Conservation (phyloP, 2,329 filamentous ascomycete genomes). For the Xylaria sp. region DNA sequence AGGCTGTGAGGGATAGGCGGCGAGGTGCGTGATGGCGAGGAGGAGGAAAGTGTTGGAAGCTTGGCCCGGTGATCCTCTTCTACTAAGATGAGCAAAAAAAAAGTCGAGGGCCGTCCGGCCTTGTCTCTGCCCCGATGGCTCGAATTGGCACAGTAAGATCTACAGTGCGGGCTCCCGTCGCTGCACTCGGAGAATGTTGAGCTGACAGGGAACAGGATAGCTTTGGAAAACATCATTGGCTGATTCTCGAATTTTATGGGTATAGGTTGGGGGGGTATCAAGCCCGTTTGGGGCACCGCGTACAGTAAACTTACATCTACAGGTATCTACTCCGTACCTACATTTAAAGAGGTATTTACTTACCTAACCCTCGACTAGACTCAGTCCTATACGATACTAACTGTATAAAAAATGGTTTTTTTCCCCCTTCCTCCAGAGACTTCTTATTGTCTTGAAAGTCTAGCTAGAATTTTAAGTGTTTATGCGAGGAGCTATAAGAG, state of each 20-base stretch:
- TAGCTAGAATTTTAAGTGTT: too few relatives aligned
- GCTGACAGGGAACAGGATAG: slow-evolving; percentile 20
- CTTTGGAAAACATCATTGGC: slow-evolving; percentile 31
- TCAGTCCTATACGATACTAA: too few relatives aligned
- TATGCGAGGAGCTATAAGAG: too few relatives aligned
- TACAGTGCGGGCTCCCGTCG: slow-evolving; percentile 19
- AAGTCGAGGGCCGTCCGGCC: slow-evolving; percentile 22
- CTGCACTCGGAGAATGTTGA: slow-evolving; percentile 28
- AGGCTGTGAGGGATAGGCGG: slow-evolving; percentile 9
- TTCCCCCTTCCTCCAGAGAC: too few relatives aligned
- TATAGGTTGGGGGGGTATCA: not conserved
- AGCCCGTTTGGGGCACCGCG: not conserved
- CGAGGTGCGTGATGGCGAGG: not conserved
- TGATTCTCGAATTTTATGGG: slow-evolving; percentile 33
- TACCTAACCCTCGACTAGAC: too few relatives aligned
- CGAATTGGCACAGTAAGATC: not conserved
- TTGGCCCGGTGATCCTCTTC: slow-evolving; percentile 30
- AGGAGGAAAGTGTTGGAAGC: not conserved
- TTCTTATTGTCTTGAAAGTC: too few relatives aligned
- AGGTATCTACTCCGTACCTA: too few relatives aligned
- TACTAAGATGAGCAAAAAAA: slow-evolving; percentile 39
- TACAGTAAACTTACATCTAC: not conserved
- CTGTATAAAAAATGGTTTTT: too few relatives aligned
- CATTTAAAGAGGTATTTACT: too few relatives aligned
- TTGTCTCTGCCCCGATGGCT: not conserved